A percentile compares a stretch with the other conserved stretches of the same genome.
Conservation (phyloP, 2,329 filamentous ascomycete species). For the Catunica adiposa region DNA sequence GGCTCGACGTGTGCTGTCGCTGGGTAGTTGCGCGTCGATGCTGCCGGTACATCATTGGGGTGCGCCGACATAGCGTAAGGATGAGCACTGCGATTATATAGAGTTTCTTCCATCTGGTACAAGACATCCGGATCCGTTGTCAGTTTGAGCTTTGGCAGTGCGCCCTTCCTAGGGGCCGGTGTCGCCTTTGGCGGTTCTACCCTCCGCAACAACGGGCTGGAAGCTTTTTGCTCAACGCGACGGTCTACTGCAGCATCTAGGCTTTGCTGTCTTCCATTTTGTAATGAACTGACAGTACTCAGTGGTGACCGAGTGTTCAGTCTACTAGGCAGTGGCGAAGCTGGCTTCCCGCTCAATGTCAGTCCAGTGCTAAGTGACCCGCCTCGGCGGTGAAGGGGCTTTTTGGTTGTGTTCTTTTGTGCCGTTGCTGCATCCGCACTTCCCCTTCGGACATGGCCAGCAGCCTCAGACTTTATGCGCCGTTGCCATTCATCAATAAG, state of each 20-base stretch:
- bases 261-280: conserved; percentile 10
- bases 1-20: conserved; percentile 5
- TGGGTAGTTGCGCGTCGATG: conserved; percentile 4
- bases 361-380: conserved; percentile 7
- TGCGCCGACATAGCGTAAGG: conserved; percentile 9
- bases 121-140: conserved; percentile 12
- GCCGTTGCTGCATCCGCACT: neutral
- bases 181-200: neutral
- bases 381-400: neutral
- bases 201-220: neutral
- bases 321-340: neutral
- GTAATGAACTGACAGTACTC: neutral
- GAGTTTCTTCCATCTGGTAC: conserved; percentile 10
- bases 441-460: neutral
- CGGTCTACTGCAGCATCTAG: conserved; percentile 7
- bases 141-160: conserved; percentile 11
- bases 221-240: neutral
- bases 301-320: neutral
- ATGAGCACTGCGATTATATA: conserved; percentile 4
- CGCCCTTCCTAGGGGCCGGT: neutral
- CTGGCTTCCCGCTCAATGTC: neutral
- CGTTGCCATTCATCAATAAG: conserved; percentile 7
- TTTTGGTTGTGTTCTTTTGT: neutral
- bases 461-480: neutral
- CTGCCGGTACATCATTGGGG: neutral